Evolutionary conservation across 768 basidiomycete genomes (phyloP), one percentile per base, ranked within the genome.

Genomic region (Lactarius hatsudake): DNA sequence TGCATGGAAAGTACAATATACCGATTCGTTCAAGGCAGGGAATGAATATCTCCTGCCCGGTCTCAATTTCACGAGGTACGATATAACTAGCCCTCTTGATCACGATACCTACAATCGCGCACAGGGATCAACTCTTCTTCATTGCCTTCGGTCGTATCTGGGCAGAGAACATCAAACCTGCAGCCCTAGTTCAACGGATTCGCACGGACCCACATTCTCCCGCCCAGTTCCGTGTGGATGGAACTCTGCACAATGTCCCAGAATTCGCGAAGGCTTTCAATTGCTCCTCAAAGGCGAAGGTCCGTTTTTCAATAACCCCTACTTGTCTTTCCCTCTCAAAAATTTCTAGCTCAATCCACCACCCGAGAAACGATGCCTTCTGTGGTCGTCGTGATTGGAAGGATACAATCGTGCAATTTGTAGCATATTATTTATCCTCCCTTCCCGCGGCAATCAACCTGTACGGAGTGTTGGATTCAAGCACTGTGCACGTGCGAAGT

Each of bases 121-220:
- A 32, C 73, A 91, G 90, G 66, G 96, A 97, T 48, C 96, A 98
- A 79, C 78, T 98, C 34, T 98, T 98, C 80, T 98, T 97, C 81
- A 86, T 98, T 63, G 85, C 93, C 2, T 96, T 92, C 73, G 95
- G 86, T 17, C 85, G 90, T 32, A 86, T 90, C n/a, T 96, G 93
- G 93, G 93, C 89, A 0, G 83, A 86, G 73, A 87, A 86, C 72
- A 90, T 89, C 77, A 93, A 89, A 69, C 84, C 91, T 30, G 88
- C 86, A 54, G 85, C 90, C 32, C 90, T 90, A 30, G 90, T 94
- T 38, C 87, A 87, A 71, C 87, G 89, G 34, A 85, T 96, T 59
- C 86, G 92, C 56, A 89, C 92, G 1, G 94, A 97, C 73, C 93
- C 94, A 20, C 95, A 96, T 74, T 93, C 93, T 9, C 94, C 95